phyloP scores from a whole-genome alignment of 176 grass and related monocot species.

The bread wheat (Triticum aestivum) region DNA sequence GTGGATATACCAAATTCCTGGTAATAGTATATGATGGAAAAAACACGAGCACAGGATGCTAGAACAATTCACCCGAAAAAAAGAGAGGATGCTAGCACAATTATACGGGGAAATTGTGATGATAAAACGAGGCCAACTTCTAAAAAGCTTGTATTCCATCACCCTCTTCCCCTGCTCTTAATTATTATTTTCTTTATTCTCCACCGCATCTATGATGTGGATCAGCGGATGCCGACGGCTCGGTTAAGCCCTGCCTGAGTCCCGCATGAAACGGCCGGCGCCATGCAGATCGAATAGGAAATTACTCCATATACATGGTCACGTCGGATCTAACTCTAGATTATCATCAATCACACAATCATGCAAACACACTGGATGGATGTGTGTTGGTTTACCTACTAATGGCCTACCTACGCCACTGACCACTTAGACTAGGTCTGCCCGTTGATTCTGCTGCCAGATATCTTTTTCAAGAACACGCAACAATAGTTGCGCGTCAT shows the following conservation, averaged over 20 bases:
- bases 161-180: not conserved
- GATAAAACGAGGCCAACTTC: not conserved
- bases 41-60: too few species aligned
- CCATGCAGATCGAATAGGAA: not conserved
- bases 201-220: not conserved
- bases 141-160: too few species aligned
- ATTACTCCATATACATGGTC: not conserved
- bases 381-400: slow-evolving; percentile 1
- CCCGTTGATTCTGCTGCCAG: not conserved
- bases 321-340: not conserved
- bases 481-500: too few species aligned
- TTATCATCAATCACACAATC: not conserved
- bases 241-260: slow-evolving; percentile 4
- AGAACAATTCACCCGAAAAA: too few species aligned
- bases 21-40: too few species aligned
- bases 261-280: not conserved
- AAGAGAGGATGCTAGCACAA: too few species aligned
- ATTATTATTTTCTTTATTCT: not conserved
- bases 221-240: slow-evolving; percentile 16
- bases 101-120: not conserved
- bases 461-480: too few species aligned
- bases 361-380: not conserved
- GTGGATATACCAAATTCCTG: not conserved
- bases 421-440: not conserved
- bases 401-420: slow-evolving; percentile 17